A percentile compares a stretch with the other conserved stretches of the same genome.
Evolutionary conservation across 768 basidiomycete genomes (phyloP).

Genomic region (Agaricus blazei): DNA sequence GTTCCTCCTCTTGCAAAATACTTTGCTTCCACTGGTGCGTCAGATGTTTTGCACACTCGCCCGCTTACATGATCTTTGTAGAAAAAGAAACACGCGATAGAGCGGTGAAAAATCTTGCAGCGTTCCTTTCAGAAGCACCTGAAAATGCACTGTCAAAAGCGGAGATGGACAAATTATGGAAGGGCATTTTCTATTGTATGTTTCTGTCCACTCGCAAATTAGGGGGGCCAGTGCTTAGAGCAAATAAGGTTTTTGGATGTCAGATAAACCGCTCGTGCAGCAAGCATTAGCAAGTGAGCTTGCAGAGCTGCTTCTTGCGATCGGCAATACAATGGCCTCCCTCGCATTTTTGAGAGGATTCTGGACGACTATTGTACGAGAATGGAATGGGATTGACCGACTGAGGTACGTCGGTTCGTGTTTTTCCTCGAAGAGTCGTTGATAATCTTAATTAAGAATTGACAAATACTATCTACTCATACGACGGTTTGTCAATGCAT

Average conservation of each 20-base stretch:
- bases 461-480: slow-evolving; percentile 98
- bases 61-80: slow-evolving; percentile 13
- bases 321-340: slow-evolving; percentile 51
- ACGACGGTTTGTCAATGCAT: slow-evolving; percentile 79
- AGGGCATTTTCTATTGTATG: slow-evolving; percentile 95
- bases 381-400: slow-evolving; percentile 92
- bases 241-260: slow-evolving; percentile 94
- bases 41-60: not conserved
- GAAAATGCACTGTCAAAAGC: slow-evolving; percentile 55
- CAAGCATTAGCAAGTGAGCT: slow-evolving; percentile 85
- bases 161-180: slow-evolving; percentile 94
- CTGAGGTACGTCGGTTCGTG: slow-evolving; percentile 53
- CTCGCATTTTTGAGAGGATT: slow-evolving; percentile 82
- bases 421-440: not conserved
- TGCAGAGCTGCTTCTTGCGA: slow-evolving; percentile 73
- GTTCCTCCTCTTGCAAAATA: slow-evolving; percentile 80
- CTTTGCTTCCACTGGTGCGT: slow-evolving; percentile 84
- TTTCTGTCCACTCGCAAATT: not conserved
- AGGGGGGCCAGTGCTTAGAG: not conserved
- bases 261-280: slow-evolving; percentile 95
- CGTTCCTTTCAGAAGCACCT: slow-evolving; percentile 71
- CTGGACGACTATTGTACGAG: slow-evolving; percentile 85
- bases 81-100: slow-evolving; percentile 93
- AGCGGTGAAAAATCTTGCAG: slow-evolving; percentile 73
- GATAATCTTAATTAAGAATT: slow-evolving; percentile 45